phyloP scores from a whole-genome alignment of 495 filamentous ascomycete genomes.

The Rhizodiscina lignyota region DNA sequence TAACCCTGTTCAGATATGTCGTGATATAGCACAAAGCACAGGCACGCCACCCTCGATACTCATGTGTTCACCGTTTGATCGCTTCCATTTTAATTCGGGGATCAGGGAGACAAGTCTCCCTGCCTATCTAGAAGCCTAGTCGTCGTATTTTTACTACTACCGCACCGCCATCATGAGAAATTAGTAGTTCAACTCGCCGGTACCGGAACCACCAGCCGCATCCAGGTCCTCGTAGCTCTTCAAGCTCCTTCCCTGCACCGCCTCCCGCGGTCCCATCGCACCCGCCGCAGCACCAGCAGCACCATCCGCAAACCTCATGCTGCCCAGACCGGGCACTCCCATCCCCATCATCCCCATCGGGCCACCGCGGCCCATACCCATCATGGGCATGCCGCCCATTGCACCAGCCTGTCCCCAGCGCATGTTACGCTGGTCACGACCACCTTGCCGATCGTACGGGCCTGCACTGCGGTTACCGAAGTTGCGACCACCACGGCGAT shows the following conservation, averaged over 20 bases:
- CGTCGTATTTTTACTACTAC: too few species aligned
- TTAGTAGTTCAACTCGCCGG: conserved; percentile 47
- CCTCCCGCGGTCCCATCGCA: conserved; percentile 64
- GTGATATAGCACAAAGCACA: too few species aligned
- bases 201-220: conserved; percentile 41
- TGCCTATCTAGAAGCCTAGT: too few species aligned
- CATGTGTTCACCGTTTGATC: too few species aligned
- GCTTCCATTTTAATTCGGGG: too few species aligned
- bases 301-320: conserved; percentile 28
- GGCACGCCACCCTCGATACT: too few species aligned
- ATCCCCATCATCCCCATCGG: conserved; percentile 26
- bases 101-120: too few species aligned
- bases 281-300: conserved; percentile 51
- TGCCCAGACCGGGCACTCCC: conserved; percentile 15
- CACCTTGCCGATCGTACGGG: conserved; percentile 42
- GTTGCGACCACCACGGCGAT: conserved; percentile 38
- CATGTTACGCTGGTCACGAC: conserved; percentile 14
- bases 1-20: too few species aligned
- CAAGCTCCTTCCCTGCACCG: conserved; percentile 73
- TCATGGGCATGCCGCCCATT: too few species aligned
- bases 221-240: conserved; percentile 97
- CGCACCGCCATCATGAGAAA: not conserved
- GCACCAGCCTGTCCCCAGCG: conserved; percentile 21
- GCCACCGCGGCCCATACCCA: conserved; percentile 24
- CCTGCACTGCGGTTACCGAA: conserved; percentile 28